Evolutionary conservation across 2,329 filamentous ascomycete genomes (phyloP).

Genomic region (Aschersonia sp.): DNA sequence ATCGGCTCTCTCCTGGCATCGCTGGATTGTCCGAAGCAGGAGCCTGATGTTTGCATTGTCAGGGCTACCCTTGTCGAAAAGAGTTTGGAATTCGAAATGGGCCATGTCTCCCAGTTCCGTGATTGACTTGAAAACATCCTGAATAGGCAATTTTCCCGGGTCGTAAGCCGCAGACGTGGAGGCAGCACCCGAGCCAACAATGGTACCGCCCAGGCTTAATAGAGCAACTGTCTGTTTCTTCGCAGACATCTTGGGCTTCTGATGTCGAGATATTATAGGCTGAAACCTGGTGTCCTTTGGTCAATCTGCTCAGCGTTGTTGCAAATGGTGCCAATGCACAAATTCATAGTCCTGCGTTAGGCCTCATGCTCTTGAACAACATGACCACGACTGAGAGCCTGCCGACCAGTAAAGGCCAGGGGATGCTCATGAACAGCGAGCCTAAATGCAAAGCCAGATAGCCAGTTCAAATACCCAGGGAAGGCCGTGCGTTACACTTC

Average conservation of each 20-base stretch:
- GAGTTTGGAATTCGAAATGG: slow-evolving; percentile 37
- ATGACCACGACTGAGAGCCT: too few relatives aligned
- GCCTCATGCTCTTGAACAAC: too few relatives aligned
- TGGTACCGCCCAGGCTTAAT: slow-evolving; percentile 43
- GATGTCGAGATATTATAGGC: neutral
- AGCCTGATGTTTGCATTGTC: slow-evolving; percentile 30
- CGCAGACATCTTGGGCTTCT: neutral
- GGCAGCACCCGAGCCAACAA: slow-evolving; percentile 34
- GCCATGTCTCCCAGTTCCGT: slow-evolving; percentile 38
- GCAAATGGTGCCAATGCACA: too few relatives aligned
- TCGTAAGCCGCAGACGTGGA: slow-evolving; percentile 29
- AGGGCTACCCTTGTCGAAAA: slow-evolving; percentile 31
- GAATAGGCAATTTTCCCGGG: slow-evolving; percentile 29
- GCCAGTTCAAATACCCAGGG: too few relatives aligned
- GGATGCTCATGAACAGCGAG: too few relatives aligned
- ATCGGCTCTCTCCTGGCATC: slow-evolving; percentile 26
- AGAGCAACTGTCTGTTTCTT: slow-evolving; percentile 40
- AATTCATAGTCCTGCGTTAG: too few relatives aligned
- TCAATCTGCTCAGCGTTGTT: neutral
- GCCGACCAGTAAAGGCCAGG: neutral
- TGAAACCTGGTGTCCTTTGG: neutral
- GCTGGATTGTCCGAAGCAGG: slow-evolving; percentile 31
- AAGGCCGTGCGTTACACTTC: too few relatives aligned
- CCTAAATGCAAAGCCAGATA: too few relatives aligned
- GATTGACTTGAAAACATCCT: slow-evolving; percentile 36